Conservation (phyloP, 768 basidiomycete species). For the Scleroderma bovista region DNA sequence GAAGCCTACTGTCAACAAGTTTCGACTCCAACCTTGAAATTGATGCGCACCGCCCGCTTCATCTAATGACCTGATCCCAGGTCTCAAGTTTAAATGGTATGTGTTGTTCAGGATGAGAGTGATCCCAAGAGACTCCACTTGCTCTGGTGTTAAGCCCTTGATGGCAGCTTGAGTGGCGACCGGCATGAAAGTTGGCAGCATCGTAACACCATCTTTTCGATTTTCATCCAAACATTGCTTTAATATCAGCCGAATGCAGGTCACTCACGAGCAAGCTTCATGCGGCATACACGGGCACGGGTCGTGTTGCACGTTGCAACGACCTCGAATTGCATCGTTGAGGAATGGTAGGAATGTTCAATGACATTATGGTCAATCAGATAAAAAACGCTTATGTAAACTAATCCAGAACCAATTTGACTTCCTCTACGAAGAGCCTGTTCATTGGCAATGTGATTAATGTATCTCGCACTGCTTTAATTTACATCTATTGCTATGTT, state of each 20-base stretch:
- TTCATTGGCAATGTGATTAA: no score
- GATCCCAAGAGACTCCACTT: constrained; percentile 76
- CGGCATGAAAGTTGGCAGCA: constrained; percentile 90
- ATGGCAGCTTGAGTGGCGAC: constrained; percentile 91
- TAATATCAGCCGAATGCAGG: not conserved
- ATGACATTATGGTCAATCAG: no score
- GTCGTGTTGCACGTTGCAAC: constrained; percentile 80
- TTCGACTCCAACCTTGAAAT: constrained; percentile 85
- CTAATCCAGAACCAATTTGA: no score
- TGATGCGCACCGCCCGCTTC: constrained; percentile 81
- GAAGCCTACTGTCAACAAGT: constrained; percentile 69
- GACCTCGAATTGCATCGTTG: constrained; percentile 75
- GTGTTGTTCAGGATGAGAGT: constrained; percentile 87
- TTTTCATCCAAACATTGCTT: not conserved
- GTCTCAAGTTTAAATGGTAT: constrained; percentile 84
- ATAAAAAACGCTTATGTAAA: no score
- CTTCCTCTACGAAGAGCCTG: no score
- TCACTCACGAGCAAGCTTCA: constrained; percentile 71
- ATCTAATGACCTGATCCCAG: constrained; percentile 67
- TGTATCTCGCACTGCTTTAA: no score
- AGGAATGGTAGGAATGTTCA: no score
- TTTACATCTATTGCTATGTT: no score
- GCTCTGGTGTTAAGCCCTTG: constrained; percentile 83
- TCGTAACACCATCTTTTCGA: constrained; percentile 64
- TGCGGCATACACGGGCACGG: constrained; percentile 75